A percentile compares a stretch with the other conserved stretches of the same genome.
Evolutionary conservation across 228 moss, liverwort and hornwort genomes (phyloP).

Genomic region (Sphagnum magellanicum): DNA sequence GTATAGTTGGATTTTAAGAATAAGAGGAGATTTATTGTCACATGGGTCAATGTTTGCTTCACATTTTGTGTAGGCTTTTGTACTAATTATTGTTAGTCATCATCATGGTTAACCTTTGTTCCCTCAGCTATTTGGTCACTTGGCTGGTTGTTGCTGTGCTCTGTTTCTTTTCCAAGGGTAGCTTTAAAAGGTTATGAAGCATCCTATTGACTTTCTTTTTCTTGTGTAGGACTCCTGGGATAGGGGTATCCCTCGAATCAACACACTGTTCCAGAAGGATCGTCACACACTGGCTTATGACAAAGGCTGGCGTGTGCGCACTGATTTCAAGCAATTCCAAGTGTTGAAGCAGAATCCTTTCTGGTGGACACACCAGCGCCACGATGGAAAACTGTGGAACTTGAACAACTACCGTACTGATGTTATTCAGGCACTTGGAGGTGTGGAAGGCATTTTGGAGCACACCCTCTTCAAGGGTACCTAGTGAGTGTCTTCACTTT

Average conservation of each 20-base stretch:
- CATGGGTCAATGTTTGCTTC: no score
- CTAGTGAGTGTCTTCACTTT: conserved; percentile 27
- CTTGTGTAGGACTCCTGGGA: conserved; percentile 83
- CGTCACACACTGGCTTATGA: conserved; percentile 97
- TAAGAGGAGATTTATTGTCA: no score
- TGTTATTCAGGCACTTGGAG: conserved; percentile 99
- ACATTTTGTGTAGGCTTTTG: no score
- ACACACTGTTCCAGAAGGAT: conserved; percentile 96
- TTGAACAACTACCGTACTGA: conserved; percentile 98
- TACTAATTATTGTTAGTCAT: no score
- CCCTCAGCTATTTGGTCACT: no score
- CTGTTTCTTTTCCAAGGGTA: no score
- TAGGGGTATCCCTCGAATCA: conserved; percentile 97
- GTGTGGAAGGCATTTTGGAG: conserved; percentile 98
- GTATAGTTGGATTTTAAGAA: no score
- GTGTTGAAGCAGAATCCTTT: conserved; percentile 99
- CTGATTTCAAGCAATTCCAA: conserved; percentile 98
- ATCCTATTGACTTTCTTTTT: no score
- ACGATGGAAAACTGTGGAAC: conserved; percentile 98
- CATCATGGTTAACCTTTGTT: no score
- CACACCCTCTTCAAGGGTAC: conserved; percentile 98
- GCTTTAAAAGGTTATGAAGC: no score
- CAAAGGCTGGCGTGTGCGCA: conserved; percentile 98
- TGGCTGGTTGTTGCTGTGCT: no score
- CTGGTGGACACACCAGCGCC: conserved; percentile 99